phyloP scores from a whole-genome alignment of 371 early-diverging fungal genomes.

The Neoconidiobolus thromboides region DNA sequence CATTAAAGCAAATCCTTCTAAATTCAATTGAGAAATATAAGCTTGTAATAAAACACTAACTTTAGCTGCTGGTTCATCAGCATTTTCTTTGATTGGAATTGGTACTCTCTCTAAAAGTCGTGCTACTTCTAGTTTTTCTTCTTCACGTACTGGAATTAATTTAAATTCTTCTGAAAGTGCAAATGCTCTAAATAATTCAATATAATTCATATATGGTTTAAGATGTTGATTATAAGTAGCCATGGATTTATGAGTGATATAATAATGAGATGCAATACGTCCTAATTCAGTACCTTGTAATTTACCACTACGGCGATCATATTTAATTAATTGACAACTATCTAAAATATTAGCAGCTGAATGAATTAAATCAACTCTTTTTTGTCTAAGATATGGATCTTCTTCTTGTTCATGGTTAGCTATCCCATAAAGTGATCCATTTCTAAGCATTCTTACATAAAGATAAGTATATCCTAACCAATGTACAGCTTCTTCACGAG shows the following conservation, averaged over 20 bases:
- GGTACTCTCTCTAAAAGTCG: conserved; percentile 88
- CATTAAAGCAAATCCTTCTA: conserved; percentile 88
- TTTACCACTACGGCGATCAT: conserved; percentile 75
- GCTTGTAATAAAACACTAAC: conserved; percentile 89
- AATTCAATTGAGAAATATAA: conserved; percentile 74
- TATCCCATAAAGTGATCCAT: conserved; percentile 67
- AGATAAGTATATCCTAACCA: conserved; percentile 97
- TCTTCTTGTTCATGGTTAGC: conserved; percentile 43
- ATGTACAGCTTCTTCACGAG: conserved; percentile 80
- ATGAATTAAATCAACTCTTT: conserved; percentile 77
- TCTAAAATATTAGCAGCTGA: conserved; percentile 70
- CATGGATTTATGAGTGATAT: conserved; percentile 79
- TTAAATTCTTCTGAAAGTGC: conserved; percentile 84
- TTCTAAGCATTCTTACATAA: conserved; percentile 88
- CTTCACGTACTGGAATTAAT: conserved; percentile 86
- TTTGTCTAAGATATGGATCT: conserved; percentile 69
- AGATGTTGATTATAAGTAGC: conserved; percentile 83
- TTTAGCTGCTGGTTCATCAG: conserved; percentile 85
- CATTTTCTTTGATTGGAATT: conserved; percentile 74
- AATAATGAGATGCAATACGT: conserved; percentile 89
- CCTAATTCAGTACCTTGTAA: conserved; percentile 85
- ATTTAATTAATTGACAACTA: conserved; percentile 75
- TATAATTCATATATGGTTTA: conserved; percentile 74
- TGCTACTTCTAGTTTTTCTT: conserved; percentile 83
- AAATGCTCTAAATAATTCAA: conserved; percentile 84